Percentiles rank a stretch among this genome's conserved stretches.
Evolutionary conservation across 768 basidiomycete species (phyloP).

Genomic region (Kwoniella sp.): DNA sequence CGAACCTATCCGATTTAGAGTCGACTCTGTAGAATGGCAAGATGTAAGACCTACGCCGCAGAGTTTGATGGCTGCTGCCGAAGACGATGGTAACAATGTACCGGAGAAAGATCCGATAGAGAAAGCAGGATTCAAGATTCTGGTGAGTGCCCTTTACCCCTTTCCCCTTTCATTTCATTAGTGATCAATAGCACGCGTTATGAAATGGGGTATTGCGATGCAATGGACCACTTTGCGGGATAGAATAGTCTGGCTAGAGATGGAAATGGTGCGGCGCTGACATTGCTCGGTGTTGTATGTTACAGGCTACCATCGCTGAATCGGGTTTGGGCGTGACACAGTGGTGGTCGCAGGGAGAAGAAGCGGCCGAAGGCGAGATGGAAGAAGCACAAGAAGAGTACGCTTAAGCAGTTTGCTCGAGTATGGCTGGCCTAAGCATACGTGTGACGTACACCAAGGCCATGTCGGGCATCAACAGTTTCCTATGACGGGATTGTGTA

Average conservation of each 20-base stretch:
- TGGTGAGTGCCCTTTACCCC: conserved; percentile 39
- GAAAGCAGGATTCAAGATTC: conserved; percentile 52
- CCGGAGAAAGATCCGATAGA: conserved; percentile 48
- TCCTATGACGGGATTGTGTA: no score
- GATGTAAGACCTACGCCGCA: conserved; percentile 52
- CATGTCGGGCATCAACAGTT: no score
- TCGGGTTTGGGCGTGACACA: conserved; percentile 56
- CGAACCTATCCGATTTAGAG: conserved; percentile 54
- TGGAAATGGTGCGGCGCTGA: no score
- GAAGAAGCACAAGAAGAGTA: conserved; percentile 22
- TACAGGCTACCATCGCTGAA: conserved; percentile 57
- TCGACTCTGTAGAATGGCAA: conserved; percentile 53
- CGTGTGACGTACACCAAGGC: no score
- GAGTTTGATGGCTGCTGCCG: conserved; percentile 16
- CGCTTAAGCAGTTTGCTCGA: no score
- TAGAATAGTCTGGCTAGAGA: no score
- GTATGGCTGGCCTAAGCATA: no score
- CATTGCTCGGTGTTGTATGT: no score
- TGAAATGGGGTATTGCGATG: no score
- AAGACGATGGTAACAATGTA: conserved; percentile 20
- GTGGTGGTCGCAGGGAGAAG: conserved; percentile 56
- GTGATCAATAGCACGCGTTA: no score
- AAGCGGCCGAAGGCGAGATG: conserved; percentile 40
- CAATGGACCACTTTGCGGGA: no score
- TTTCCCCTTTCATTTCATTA: no score